Evolutionary conservation across 1,284 basidiomycete genomes (phyloP), one percentile per base, ranked within the genome.

Genomic region (Ganoderma lingzhi): DNA sequence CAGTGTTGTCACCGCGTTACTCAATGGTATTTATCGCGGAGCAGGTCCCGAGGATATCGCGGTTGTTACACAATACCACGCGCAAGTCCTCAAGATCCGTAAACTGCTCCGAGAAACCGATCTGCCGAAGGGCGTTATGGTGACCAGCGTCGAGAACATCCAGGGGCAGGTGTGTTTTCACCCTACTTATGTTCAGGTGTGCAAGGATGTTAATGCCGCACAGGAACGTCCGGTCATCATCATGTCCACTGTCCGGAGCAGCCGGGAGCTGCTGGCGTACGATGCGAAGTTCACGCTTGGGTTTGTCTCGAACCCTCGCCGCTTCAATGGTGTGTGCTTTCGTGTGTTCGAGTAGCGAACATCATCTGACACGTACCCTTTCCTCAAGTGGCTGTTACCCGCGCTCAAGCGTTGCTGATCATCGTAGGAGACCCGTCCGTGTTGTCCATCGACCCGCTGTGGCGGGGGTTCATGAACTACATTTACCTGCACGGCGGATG

Each of bases 131-230:
- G 82, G 76, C 2, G 80, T 88, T 28, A 87, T 84, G 70, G 85
- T 90, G 45, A 87, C 86, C 5, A 87, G 85, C 32, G 88, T 89
- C 0, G 89, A 90, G 71, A 86, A 88, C 63, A 89, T 88, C 76
- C 89, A 90, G 76, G 88, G 89, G 28, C 87, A 89, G 77, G 88
- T 88, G 41, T 32, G 83, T 72, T n/a, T 19, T 32, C 2, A 14
- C n/a, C 35, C 44, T 28, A 10, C 17, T 30, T 19, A n/a, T 30
- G 10, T 32, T n/a, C 37, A 12, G 35, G 32, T n/a, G n/a, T 12
- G 56, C 6, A 39, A 39, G n/a, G 2, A 2, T 12, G 56, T 35
- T 59, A 19, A 56, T 15, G 53, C 6, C 15, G 32, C 10, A 19
- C 48, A 81, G 84, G 85, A 86, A 73, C 82, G 85, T 12, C 74